Percentiles rank a stretch among this genome's conserved stretches.
phyloP scores from a whole-genome alignment of 2,329 filamentous ascomycete genomes.

The Apiospora koreana region DNA sequence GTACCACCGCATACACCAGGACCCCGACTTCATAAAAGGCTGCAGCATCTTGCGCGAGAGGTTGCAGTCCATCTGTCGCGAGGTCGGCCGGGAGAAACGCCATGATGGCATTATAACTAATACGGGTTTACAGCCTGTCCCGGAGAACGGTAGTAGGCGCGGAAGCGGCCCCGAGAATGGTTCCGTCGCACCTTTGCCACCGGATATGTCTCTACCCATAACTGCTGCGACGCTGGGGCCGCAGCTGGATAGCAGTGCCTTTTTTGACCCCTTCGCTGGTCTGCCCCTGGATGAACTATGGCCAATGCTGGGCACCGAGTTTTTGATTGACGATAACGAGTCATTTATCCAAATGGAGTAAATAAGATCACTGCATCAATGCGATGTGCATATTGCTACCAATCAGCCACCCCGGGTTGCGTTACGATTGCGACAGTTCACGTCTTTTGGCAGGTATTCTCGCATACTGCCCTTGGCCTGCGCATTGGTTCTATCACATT shows the following conservation, averaged over 20 bases:
- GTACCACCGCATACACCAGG: constrained; percentile 8
- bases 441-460: no score
- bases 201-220: background rate
- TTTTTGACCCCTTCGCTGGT: constrained; percentile 12
- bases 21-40: background rate
- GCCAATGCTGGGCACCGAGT: constrained; percentile 15
- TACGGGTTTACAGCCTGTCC: background rate
- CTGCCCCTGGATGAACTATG: constrained; percentile 13
- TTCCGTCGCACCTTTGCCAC: fast-evolving
- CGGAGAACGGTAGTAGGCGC: fast-evolving
- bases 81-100: background rate
- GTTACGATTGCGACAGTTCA: no score
- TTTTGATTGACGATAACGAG: constrained; percentile 11
- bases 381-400: background rate
- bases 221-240: background rate
- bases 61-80: background rate
- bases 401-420: no score
- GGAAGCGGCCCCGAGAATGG: background rate
- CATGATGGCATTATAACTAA: background rate
- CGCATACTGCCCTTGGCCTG: no score
- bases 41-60: background rate
- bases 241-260: background rate
- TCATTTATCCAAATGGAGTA: background rate
- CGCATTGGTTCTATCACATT: no score
- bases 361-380: fast-evolving